Percentiles rank a stretch among this genome's conserved stretches.
phyloP scores from a whole-genome alignment of 257 asterid species.

The Gynochthodes officinalis region DNA sequence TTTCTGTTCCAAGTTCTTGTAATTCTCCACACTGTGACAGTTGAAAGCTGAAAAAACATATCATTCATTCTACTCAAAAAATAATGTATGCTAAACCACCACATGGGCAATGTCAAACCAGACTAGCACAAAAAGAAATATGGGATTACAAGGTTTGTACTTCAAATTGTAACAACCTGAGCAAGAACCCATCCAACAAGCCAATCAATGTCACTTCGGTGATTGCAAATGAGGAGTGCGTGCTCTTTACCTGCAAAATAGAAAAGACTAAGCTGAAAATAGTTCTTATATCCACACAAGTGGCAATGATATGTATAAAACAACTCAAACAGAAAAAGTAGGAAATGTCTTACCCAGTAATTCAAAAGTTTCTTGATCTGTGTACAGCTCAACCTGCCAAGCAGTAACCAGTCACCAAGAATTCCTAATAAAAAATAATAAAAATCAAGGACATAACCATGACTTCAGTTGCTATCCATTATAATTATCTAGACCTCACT shows the following conservation, averaged over 20 bases:
- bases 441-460: neutral
- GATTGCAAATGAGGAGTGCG: slow-evolving; percentile 84
- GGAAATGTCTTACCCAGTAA: slow-evolving; percentile 51
- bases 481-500: neutral
- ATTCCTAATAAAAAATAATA: neutral
- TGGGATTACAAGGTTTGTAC: neutral
- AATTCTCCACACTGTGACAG: too few species aligned
- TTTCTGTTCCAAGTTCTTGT: neutral
- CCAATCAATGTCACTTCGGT: slow-evolving; percentile 97
- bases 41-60: neutral
- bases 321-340: neutral
- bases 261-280: neutral
- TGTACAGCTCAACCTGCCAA: slow-evolving; percentile 59
- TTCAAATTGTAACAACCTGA: slow-evolving; percentile 56
- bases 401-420: slow-evolving; percentile 16
- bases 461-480: neutral
- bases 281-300: neutral
- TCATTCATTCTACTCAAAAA: neutral
- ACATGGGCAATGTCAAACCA: neutral
- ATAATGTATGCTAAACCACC: neutral
- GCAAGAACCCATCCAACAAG: slow-evolving; percentile 98
- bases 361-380: slow-evolving; percentile 56
- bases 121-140: neutral
- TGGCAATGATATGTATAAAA: neutral
- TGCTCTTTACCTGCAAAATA: slow-evolving; percentile 64